Conservation (phyloP, 1,284 basidiomycete species). For the Ceratobasidium sp. region DNA sequence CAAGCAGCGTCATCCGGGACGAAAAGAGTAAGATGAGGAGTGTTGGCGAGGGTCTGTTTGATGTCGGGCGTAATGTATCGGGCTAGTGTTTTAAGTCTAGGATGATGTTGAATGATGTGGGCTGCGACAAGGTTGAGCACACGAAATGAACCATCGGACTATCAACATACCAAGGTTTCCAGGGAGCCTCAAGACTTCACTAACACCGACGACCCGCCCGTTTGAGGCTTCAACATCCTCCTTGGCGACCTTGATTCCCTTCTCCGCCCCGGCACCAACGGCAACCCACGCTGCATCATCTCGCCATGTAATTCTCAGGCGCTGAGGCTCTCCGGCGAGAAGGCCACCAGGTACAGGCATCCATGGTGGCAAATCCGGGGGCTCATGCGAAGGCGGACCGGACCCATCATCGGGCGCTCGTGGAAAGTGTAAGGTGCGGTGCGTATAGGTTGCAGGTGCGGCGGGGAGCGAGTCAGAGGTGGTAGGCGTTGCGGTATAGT, state of each 20-base stretch:
- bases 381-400: constrained; percentile 65
- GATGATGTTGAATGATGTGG: constrained; percentile 65
- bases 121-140: constrained; percentile 57
- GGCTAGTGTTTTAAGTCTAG: constrained; percentile 75
- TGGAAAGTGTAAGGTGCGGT: constrained; percentile 79
- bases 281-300: constrained; percentile 69
- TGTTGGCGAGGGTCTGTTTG: constrained; percentile 65
- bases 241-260: constrained; percentile 72
- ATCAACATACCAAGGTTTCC: constrained; percentile 71
- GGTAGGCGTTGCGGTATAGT: constrained; percentile 66
- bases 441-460: constrained; percentile 57
- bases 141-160: constrained; percentile 15
- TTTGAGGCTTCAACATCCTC: constrained; percentile 69
- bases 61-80: constrained; percentile 71
- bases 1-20: constrained; percentile 88
- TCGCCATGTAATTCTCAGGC: constrained; percentile 70
- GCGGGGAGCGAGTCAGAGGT: constrained; percentile 56
- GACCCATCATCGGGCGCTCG: constrained; percentile 59
- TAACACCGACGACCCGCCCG: constrained; percentile 82
- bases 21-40: constrained; percentile 87
- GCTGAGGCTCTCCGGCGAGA: constrained; percentile 85
- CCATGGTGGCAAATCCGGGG: constrained; percentile 85
- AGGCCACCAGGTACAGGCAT: constrained; percentile 83
- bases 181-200: constrained; percentile 81
- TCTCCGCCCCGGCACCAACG: constrained; percentile 75